Base-by-base conservation (phyloP, 352 stramenopile species). In the Globisporangium camurandrum region DNA sequence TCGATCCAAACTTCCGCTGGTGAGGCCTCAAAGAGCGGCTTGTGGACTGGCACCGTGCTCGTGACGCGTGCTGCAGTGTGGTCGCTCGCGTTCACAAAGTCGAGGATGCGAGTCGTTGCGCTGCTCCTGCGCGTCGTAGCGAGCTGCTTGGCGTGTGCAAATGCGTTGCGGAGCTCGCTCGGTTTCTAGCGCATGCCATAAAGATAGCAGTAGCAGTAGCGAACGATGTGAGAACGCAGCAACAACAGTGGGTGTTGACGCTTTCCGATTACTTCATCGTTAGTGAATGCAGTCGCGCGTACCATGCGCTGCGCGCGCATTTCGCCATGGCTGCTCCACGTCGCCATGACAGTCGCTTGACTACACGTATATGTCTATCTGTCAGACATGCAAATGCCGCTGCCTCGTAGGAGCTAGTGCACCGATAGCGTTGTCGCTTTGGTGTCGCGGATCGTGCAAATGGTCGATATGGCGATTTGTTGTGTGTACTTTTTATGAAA, bases 1-100 rank as follows among this genome's bases (percentile, higher is more conserved):
- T 95, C 82, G 58, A 98, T 97, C 64, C 88, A 85, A 43, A 98
- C 66, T 34, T 87, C 71, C 0, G 69, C 61, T 0, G 92, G 90
- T 28, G 62, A 72, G 8, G 90, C 71, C 44, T 96, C 76, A 45
- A 97, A 97, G 37, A 97, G 59, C 26, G 89, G 87, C 44, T 82
- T 70, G 45, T 95, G 82, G 33, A 95, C 47, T 0, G 86, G 81
- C 23, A 97, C 88, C 10, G 55, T 39, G 60, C 71, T 89, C 11
- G 75, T 69, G 9, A 84, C 56, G 46, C 62, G 69, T 12, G 60
- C 33, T 12, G 60, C 33, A 1, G 79, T 86, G 67, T 95, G 72
- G 54, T 96, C 84, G 49, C 75, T 71, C 7, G 74, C 62, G 46
- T 88, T 86, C 30, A 88, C 64, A 40, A 88, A 83, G 23, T 75